Conservation (phyloP, 768 basidiomycete genomes). For the Pisolithus microcarpus region DNA sequence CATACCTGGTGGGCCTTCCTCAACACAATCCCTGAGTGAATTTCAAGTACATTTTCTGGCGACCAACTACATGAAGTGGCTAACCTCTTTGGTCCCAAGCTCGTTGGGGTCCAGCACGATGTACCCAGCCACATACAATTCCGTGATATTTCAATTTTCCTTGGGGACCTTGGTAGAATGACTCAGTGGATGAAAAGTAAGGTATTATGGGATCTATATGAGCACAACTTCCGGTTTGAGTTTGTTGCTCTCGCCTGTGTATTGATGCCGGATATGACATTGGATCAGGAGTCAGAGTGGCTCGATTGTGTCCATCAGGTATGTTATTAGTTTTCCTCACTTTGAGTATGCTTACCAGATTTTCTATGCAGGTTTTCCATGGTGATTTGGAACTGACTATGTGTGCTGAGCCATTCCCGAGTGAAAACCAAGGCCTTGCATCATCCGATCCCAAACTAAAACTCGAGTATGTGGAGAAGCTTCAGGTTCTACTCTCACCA, state of each 20-base stretch:
- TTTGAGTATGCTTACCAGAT: too few species aligned
- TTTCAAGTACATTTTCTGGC: neutral
- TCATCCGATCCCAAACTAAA: neutral
- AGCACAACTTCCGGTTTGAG: slow-evolving; percentile 15
- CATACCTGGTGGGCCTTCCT: neutral
- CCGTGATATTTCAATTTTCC: neutral
- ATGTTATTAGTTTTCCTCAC: neutral
- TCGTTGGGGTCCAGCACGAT: neutral
- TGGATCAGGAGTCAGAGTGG: neutral
- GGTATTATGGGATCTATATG: slow-evolving; percentile 14
- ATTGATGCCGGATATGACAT: neutral
- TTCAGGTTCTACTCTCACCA: neutral
- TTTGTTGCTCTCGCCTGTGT: slow-evolving; percentile 9
- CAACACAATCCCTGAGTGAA: neutral
- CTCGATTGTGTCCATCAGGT: neutral
- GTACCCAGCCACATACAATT: neutral
- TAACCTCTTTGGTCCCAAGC: neutral
- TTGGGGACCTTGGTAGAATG: neutral
- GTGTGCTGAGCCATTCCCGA: neutral
- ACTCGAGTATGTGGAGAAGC: neutral
- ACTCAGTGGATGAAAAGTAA: neutral
- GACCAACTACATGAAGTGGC: neutral
- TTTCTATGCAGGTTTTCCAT: neutral
- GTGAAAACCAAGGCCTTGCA: neutral
- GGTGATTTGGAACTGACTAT: neutral